A percentile compares a stretch with the other conserved stretches of the same genome.
These are phyloP conservation scores for Waltergamsia citrina DNA, from an alignment of 2,329 filamentous ascomycete species.

Conservation along the genomic window DNA sequence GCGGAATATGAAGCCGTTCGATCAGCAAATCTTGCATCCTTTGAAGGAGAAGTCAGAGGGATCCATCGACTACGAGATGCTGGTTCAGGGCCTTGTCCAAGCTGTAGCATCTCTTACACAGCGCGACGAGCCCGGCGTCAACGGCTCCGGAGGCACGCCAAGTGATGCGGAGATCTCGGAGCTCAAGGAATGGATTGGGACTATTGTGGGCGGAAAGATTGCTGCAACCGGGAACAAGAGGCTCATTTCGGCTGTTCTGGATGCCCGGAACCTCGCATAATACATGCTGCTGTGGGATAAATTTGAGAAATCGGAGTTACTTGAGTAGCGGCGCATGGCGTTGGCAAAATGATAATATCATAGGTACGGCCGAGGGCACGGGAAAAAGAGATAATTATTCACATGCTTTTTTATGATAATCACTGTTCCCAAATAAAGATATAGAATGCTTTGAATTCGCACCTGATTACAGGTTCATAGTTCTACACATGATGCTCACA, in stretches of 20 bases:
- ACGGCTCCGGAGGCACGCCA: conserved; percentile 21
- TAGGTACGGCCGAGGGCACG: neutral
- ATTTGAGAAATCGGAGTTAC: neutral
- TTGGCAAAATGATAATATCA: conserved; percentile 8
- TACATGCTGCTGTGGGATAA: conserved; percentile 1
- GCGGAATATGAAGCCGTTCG: conserved; percentile 45
- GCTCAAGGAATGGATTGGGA: conserved; percentile 44
- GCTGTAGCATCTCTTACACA: conserved; percentile 36
- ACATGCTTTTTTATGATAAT: neutral
- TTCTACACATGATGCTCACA: neutral
- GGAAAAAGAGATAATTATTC: conserved; percentile 1
- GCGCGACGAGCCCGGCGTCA: conserved; percentile 25
- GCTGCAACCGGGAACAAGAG: conserved; percentile 32
- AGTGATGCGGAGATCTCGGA: conserved; percentile 30
- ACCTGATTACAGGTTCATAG: neutral
- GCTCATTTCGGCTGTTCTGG: conserved; percentile 41
- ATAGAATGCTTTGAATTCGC: neutral
- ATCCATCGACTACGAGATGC: conserved; percentile 42
- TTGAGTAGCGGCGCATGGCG: conserved; percentile 13
- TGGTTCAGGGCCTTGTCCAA: conserved; percentile 46
- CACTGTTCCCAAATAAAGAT: neutral
- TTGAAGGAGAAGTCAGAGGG: conserved; percentile 40
- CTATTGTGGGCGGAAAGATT: conserved; percentile 41
- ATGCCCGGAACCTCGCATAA: conserved; percentile 44
- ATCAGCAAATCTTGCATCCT: conserved; percentile 41